phyloP scores from a whole-genome alignment of 1,284 basidiomycete species.

The Moesziomyces sp. region DNA sequence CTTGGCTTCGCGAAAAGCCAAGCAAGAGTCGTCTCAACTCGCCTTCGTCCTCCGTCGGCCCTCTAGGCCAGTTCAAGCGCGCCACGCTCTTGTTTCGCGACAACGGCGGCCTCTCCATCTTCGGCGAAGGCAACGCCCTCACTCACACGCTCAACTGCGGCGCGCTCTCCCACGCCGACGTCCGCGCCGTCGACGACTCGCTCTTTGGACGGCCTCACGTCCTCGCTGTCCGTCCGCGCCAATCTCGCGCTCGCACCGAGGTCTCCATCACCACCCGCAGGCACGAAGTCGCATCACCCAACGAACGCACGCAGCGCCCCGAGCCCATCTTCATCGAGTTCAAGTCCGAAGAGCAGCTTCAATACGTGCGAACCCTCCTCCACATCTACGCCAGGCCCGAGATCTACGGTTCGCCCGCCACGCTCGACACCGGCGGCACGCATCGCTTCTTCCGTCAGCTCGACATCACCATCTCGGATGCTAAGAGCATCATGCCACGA shows the following conservation, averaged over 20 bases:
- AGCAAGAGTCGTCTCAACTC: conserved; percentile 42
- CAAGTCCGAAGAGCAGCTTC: conserved; percentile 32
- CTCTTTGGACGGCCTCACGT: conserved; percentile 48
- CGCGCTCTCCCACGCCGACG: conserved; percentile 43
- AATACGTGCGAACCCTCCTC: conserved; percentile 42
- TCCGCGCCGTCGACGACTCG: conserved; percentile 53
- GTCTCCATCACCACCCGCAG: conserved; percentile 29
- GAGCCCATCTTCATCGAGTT: conserved; percentile 57
- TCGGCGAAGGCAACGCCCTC: conserved; percentile 49
- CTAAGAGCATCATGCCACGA: conserved; percentile 46
- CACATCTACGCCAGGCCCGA: conserved; percentile 49
- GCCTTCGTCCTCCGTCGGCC: conserved; percentile 23
- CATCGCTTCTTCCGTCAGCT: conserved; percentile 55
- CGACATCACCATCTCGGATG: conserved; percentile 56
- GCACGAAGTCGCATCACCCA: conserved; percentile 17
- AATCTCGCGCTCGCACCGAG: conserved; percentile 6
- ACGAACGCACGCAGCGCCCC: conserved; percentile 12
- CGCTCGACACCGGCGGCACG: conserved; percentile 30
- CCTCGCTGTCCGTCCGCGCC: conserved; percentile 50
- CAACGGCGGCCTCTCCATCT: conserved; percentile 49
- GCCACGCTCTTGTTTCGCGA: conserved; percentile 51
- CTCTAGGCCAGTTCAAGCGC: conserved; percentile 47
- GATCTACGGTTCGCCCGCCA: conserved; percentile 42
- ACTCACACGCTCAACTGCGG: conserved; percentile 47
- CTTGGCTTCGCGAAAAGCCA: conserved; percentile 48